phyloP scores from a whole-genome alignment of 768 basidiomycete genomes.

The Podaxis carcinomalis region DNA sequence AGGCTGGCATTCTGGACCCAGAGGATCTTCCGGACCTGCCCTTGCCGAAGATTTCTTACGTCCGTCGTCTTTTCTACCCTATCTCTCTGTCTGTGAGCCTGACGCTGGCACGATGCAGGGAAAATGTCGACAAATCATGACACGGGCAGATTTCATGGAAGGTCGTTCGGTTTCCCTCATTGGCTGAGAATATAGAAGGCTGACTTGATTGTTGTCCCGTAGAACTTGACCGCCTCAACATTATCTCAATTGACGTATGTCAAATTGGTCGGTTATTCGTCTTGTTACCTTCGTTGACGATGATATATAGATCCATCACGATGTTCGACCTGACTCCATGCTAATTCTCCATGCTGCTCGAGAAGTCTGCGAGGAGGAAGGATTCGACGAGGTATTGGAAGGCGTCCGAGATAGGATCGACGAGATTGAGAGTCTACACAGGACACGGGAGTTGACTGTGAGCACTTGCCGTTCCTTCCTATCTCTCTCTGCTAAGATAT shows the following conservation, averaged over 20 bases:
- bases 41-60: conserved; percentile 62
- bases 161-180: conserved; percentile 34
- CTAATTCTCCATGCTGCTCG: conserved; percentile 70
- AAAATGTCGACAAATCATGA: conserved; percentile 78
- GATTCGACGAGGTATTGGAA: conserved; percentile 75
- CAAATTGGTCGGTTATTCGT: neutral
- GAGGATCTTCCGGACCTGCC: conserved; percentile 40
- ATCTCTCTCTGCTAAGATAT: neutral
- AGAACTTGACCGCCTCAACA: conserved; percentile 66
- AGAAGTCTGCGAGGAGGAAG: conserved; percentile 67
- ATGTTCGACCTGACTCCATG: conserved; percentile 79
- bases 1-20: conserved; percentile 27
- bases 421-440: conserved; percentile 81
- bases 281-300: conserved; percentile 8
- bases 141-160: conserved; percentile 77
- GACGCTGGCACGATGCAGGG: conserved; percentile 32
- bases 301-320: conserved; percentile 54
- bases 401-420: conserved; percentile 73
- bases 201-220: neutral
- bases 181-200: neutral
- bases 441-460: conserved; percentile 75
- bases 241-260: conserved; percentile 76
- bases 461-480: conserved; percentile 17
- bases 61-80: conserved; percentile 20
- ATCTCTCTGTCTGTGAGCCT: neutral